These are phyloP conservation scores for Kwoniella heveanensis DNA, from an alignment of 768 basidiomycete species.

Conservation along the genomic window DNA sequence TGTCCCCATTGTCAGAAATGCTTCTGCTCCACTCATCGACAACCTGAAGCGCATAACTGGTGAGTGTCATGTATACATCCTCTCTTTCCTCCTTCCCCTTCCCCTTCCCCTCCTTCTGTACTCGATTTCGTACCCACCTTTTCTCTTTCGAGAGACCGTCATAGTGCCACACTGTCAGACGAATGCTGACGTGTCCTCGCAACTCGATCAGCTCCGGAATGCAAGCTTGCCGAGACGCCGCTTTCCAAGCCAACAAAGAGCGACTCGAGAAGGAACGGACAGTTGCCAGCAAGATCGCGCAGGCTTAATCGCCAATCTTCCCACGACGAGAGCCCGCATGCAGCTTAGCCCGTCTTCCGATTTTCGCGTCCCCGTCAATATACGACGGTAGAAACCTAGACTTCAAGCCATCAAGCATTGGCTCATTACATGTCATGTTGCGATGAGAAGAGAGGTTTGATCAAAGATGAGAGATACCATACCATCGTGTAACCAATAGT, in stretches of 20 bases:
- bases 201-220: conserved; percentile 52
- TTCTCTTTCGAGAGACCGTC: no score
- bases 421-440: no score
- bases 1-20: conserved; percentile 51
- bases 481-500: no score
- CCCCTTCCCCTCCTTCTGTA: neutral
- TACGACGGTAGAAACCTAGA: neutral
- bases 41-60: conserved; percentile 55
- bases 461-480: neutral
- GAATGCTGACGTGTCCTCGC: no score
- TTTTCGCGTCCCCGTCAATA: neutral
- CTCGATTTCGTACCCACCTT: neutral
- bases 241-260: conserved; percentile 55
- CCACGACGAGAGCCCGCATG: no score
- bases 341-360: neutral
- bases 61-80: conserved; percentile 29
- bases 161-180: no score
- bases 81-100: neutral
- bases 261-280: conserved; percentile 51
- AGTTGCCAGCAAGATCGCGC: conserved; percentile 53
- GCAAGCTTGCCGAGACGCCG: conserved; percentile 54
- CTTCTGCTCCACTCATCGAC: conserved; percentile 52
- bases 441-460: no score
- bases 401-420: neutral
- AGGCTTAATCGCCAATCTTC: conserved; percentile 34